Evolutionary conservation across 176 grass and related monocot species (phyloP).

Genomic region (Cenchrus purpureus): DNA sequence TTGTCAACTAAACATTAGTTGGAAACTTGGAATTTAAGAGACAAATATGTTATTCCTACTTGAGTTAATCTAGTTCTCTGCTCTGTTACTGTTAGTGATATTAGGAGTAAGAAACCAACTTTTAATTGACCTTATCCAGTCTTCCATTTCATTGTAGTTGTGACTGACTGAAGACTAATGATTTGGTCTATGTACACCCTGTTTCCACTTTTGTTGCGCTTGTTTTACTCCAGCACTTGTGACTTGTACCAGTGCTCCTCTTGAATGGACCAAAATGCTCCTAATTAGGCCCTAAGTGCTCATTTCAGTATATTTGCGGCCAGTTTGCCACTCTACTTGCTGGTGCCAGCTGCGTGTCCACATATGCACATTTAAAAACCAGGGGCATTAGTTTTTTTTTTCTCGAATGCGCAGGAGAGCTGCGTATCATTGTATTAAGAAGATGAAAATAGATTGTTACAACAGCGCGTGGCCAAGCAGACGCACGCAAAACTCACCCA

Average conservation of each 20-base stretch:
- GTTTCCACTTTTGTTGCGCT: not conserved
- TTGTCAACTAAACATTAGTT: slow-evolving; percentile 35
- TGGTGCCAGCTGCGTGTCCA: no score
- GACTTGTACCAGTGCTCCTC: not conserved
- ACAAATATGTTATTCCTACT: not conserved
- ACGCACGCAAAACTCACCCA: no score
- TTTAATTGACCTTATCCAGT: not conserved
- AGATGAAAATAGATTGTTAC: no score
- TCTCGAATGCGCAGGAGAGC: no score
- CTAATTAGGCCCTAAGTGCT: not conserved
- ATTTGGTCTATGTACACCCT: not conserved
- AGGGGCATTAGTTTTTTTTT: no score
- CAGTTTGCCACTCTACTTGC: no score
- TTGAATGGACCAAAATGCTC: not conserved
- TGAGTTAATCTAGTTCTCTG: not conserved
- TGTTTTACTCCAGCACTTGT: not conserved
- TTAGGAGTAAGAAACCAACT: not conserved
- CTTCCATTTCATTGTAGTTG: not conserved
- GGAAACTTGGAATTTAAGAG: not conserved
- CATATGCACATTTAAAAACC: no score
- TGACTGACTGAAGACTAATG: not conserved
- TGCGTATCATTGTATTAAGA: no score
- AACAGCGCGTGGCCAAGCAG: no score
- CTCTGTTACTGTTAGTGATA: slow-evolving; percentile 9
- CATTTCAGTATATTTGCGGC: not conserved